phyloP scores from a whole-genome alignment of 1,284 basidiomycete species.

The Irpex sp. region DNA sequence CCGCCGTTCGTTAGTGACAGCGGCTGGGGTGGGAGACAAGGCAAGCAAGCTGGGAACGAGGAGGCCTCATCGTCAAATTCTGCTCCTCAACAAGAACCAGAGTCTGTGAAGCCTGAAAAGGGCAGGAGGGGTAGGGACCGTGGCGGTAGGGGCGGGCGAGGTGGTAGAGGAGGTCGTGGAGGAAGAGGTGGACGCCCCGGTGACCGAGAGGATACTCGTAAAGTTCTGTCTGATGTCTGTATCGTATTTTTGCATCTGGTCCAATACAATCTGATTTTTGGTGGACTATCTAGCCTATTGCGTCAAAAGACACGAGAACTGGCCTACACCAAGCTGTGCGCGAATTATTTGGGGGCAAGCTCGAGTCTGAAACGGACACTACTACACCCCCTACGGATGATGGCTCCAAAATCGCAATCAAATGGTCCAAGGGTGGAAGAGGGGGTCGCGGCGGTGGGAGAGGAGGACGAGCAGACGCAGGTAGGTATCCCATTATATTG shows the following conservation, averaged over 20 bases:
- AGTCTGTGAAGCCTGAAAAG: conserved; percentile 25
- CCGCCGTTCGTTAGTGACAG: conserved; percentile 63
- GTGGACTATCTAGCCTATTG: conserved; percentile 59
- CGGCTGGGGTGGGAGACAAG: conserved; percentile 58
- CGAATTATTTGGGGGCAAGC: conserved; percentile 76
- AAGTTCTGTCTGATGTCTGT: conserved; percentile 78
- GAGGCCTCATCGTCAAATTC: conserved; percentile 27
- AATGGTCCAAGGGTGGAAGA: conserved; percentile 58
- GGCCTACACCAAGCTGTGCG: conserved; percentile 82
- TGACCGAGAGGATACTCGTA: conserved; percentile 60
- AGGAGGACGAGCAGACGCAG: conserved; percentile 35
- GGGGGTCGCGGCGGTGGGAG: conserved; percentile 39
- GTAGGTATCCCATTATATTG: conserved; percentile 15
- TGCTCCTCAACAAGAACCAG: conserved; percentile 24
- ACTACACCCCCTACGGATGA: conserved; percentile 48
- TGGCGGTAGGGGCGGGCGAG: conserved; percentile 40
- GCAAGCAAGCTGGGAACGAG: conserved; percentile 24
- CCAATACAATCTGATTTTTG: conserved; percentile 19
- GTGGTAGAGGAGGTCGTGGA: conserved; percentile 42
- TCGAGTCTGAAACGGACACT: conserved; percentile 79
- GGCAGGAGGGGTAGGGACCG: conserved; percentile 40
- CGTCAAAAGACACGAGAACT: conserved; percentile 79
- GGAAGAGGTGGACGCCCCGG: conserved; percentile 33
- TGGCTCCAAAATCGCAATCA: conserved; percentile 69
- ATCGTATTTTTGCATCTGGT: conserved; percentile 12